These are phyloP conservation scores for Kodamaea plutei DNA, from an alignment of 1,139 yeast genomes.

Conservation along the genomic window DNA sequence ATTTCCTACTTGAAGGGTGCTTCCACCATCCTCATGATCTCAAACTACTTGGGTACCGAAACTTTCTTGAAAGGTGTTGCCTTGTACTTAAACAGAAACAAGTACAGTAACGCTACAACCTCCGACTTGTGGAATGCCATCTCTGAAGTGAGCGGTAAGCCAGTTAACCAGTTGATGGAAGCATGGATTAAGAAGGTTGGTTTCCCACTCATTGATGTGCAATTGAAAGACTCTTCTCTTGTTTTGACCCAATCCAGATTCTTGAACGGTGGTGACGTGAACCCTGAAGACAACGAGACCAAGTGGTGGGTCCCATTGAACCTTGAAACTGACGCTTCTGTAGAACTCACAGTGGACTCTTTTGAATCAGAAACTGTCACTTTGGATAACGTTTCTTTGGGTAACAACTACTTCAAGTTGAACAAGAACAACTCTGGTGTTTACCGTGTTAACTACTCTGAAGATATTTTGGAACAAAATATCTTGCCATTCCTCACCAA, in stretches of 20 bases:
- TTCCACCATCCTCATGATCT: constrained; percentile 67
- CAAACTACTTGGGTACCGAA: constrained; percentile 64
- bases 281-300: constrained; percentile 47
- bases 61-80: constrained; percentile 70
- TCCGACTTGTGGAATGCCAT: constrained; percentile 78
- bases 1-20: constrained; percentile 83
- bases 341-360: constrained; percentile 30
- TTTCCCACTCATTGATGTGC: constrained; percentile 74
- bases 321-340: too few relatives aligned
- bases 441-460: constrained; percentile 63
- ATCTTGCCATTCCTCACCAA: constrained; percentile 42
- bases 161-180: constrained; percentile 68
- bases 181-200: constrained; percentile 84
- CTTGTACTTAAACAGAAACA: constrained; percentile 61
- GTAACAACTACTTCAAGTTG: constrained; percentile 46
- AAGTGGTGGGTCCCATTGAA: constrained; percentile 74
- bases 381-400: constrained; percentile 22
- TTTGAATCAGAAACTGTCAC: constrained; percentile 20
- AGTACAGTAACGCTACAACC: constrained; percentile 74
- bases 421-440: constrained; percentile 63
- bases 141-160: constrained; percentile 68
- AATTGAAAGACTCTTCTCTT: constrained; percentile 38
- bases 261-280: constrained; percentile 74
- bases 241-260: constrained; percentile 68
- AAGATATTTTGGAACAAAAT: constrained; percentile 38